Percentiles rank a stretch among this genome's conserved stretches.
phyloP scores from a whole-genome alignment of 768 basidiomycete species.

The Amanita muscaria region DNA sequence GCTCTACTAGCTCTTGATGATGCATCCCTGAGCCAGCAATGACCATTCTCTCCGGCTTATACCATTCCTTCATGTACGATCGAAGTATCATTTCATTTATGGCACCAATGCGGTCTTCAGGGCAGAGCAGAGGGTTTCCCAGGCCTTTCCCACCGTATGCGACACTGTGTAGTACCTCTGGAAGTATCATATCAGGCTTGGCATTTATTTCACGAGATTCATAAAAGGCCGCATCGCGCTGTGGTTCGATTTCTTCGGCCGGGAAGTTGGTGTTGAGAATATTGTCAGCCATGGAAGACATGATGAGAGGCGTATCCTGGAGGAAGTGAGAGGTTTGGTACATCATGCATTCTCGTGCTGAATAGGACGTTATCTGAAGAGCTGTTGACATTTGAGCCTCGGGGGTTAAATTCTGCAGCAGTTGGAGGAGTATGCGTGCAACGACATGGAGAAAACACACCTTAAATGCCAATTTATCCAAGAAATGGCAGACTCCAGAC shows the following conservation, averaged over 20 bases:
- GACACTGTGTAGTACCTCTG: conserved; percentile 81
- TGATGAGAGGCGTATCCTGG: conserved; percentile 66
- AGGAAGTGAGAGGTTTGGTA: conserved; percentile 96
- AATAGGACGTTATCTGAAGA: conserved; percentile 85
- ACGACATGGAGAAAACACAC: conserved; percentile 30
- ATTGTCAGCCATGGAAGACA: conserved; percentile 89
- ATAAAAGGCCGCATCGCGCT: conserved; percentile 82
- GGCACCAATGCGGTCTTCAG: conserved; percentile 66
- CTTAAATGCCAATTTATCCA: conserved; percentile 97
- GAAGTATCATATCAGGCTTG: conserved; percentile 91
- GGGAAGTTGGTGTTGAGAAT: conserved; percentile 70
- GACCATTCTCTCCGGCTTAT: conserved; percentile 90
- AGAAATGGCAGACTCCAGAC: conserved; percentile 82
- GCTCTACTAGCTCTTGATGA: conserved; percentile 81
- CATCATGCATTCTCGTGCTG: conserved; percentile 91
- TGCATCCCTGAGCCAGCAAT: conserved; percentile 89
- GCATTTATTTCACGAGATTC: conserved; percentile 81
- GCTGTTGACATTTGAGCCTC: conserved; percentile 72
- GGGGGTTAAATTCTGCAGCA: no score
- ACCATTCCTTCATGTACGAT: conserved; percentile 71
- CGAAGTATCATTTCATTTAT: conserved; percentile 58
- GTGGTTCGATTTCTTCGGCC: conserved; percentile 70
- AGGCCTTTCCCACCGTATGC: conserved; percentile 73
- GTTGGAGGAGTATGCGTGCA: background rate
- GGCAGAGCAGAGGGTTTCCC: conserved; percentile 88